These are phyloP conservation scores for Ustilago trichophora DNA, from an alignment of 1,284 basidiomycete genomes.

Conservation along the genomic window DNA sequence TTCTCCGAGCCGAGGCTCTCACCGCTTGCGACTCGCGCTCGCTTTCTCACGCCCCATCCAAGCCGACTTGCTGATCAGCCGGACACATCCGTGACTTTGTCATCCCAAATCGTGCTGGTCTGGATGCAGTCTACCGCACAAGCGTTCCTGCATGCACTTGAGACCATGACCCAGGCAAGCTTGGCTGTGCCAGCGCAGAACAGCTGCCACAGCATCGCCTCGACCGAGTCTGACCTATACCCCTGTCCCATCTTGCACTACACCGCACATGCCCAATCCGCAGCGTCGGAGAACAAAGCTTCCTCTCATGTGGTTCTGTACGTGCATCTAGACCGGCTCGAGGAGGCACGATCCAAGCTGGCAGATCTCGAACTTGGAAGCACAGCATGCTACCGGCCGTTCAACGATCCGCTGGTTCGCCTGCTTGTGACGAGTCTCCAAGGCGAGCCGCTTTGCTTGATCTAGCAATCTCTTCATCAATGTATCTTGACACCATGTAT, in stretches of 20 bases:
- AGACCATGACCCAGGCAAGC: constrained; percentile 15
- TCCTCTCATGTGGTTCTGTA: constrained; percentile 30
- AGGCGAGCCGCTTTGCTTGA: constrained; percentile 25
- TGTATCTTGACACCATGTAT: too few relatives aligned
- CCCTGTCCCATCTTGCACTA: constrained; percentile 28
- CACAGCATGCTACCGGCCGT: constrained; percentile 15
- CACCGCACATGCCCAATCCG: constrained; percentile 14
- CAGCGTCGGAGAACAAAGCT: background rate
- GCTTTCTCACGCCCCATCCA: constrained; percentile 12
- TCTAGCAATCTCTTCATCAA: too few relatives aligned
- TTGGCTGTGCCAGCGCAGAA: background rate
- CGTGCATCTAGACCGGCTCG: constrained; percentile 22
- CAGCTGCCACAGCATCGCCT: background rate
- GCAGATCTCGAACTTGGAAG: constrained; percentile 7
- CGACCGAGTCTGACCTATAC: constrained; percentile 5
- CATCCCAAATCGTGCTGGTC: background rate
- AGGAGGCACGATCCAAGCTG: constrained; percentile 14
- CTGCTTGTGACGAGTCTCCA: constrained; percentile 23
- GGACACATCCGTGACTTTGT: background rate
- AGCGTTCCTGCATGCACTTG: constrained; percentile 12
- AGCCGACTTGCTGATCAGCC: background rate
- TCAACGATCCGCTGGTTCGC: constrained; percentile 12
- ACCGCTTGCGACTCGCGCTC: constrained; percentile 9
- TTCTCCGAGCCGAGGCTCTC: constrained; percentile 23
- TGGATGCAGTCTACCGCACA: constrained; percentile 37